Conservation (phyloP, 1,284 basidiomycete genomes). For the Rhodotorula sp. region DNA sequence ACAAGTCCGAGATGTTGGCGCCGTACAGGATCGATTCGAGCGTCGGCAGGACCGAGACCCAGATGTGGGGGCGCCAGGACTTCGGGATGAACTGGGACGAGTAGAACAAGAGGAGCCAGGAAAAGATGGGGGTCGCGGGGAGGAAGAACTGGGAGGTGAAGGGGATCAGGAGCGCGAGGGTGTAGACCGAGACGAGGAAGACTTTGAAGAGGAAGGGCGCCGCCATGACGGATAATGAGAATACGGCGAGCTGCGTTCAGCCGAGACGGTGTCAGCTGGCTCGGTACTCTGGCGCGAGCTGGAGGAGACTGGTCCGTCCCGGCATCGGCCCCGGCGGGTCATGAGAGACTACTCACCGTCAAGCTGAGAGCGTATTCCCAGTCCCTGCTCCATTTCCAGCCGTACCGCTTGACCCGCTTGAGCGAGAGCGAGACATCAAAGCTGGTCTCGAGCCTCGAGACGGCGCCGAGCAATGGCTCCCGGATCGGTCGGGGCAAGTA, state of each 20-base stretch:
- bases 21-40: constrained; percentile 93
- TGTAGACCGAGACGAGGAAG: constrained; percentile 71
- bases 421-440: constrained; percentile 34
- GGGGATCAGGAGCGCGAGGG: constrained; percentile 70
- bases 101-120: constrained; percentile 74
- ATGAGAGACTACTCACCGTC: background rate
- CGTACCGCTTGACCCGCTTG: constrained; percentile 29
- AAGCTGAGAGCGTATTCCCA: constrained; percentile 20
- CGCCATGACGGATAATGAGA: constrained; percentile 76
- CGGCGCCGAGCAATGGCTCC: constrained; percentile 26
- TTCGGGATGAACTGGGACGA: constrained; percentile 80
- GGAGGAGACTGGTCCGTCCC: background rate
- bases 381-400: constrained; percentile 29
- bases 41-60: constrained; percentile 87
- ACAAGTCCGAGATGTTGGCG: constrained; percentile 93
- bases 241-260: constrained; percentile 55
- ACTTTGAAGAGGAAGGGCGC: constrained; percentile 75
- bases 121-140: constrained; percentile 80
- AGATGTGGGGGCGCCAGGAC: constrained; percentile 72
- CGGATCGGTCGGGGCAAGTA: constrained; percentile 19
- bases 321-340: background rate
- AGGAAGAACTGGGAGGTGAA: constrained; percentile 89
- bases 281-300: background rate
- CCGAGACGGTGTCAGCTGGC: background rate
- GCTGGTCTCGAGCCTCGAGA: constrained; percentile 36